A percentile compares a stretch with the other conserved stretches of the same genome.
These are phyloP conservation scores for Debaryomyces sp. DNA, from an alignment of 1,139 yeast genomes.

Conservation along the genomic window DNA sequence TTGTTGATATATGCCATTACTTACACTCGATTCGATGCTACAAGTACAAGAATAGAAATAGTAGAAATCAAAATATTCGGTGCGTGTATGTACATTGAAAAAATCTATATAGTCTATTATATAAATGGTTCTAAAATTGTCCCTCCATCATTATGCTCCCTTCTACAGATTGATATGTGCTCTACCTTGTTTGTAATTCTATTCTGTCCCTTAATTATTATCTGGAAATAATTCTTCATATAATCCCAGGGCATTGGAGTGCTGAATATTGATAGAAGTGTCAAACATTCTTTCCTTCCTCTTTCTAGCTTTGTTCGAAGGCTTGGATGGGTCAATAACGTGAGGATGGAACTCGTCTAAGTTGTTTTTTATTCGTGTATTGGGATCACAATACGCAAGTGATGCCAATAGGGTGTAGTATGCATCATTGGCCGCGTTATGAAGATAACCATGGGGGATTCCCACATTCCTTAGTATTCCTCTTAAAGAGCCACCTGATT, in stretches of 20 bases:
- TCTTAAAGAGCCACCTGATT: constrained; percentile 51
- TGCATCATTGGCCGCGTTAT: constrained; percentile 86
- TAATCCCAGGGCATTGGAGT: constrained; percentile 4
- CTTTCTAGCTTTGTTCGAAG: constrained; percentile 4
- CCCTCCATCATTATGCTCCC: not conserved
- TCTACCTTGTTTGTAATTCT: not conserved
- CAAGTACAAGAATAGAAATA: not conserved
- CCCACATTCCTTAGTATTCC: constrained; percentile 53
- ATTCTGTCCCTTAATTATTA: not conserved
- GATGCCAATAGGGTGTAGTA: constrained; percentile 66
- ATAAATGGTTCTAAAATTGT: not conserved
- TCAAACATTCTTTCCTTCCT: constrained; percentile 9
- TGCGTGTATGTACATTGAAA: not conserved
- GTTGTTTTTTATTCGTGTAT: constrained; percentile 16
- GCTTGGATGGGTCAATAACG: not conserved
- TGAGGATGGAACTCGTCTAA: constrained; percentile 20
- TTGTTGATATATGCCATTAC: not conserved
- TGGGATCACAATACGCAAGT: constrained; percentile 59
- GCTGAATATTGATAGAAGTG: constrained; percentile 4
- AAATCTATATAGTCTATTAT: constrained; percentile 4
- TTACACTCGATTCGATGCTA: not conserved
- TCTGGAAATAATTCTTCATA: constrained; percentile 6
- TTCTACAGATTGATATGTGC: not conserved
- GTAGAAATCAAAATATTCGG: not conserved
- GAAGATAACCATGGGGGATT: constrained; percentile 68